These are phyloP conservation scores for Acer negundo DNA, from an alignment of 345 rosid genomes.

Conservation along the genomic window DNA sequence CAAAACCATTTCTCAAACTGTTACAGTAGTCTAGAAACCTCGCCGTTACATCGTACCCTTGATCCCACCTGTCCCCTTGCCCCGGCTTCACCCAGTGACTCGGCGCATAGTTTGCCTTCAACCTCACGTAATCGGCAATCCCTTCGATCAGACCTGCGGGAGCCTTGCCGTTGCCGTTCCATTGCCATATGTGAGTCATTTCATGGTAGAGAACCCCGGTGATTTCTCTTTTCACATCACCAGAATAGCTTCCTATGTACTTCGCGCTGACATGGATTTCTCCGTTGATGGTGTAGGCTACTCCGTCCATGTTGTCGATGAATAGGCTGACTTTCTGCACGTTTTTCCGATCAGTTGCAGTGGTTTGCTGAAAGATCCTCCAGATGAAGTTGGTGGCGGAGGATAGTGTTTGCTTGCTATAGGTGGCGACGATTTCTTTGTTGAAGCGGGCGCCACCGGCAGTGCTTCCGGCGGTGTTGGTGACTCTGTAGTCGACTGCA, in stretches of 20 bases:
- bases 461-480: constrained; percentile 10
- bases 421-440: constrained; percentile 14
- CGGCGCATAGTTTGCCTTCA: constrained; percentile 24
- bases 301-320: constrained; percentile 30
- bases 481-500: constrained; percentile 13
- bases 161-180: constrained; percentile 13
- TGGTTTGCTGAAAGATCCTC: constrained; percentile 25
- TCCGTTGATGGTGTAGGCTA: constrained; percentile 21
- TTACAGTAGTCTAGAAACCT: constrained; percentile 31
- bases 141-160: constrained; percentile 26
- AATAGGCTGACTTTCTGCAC: constrained; percentile 24
- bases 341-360: constrained; percentile 14
- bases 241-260: constrained; percentile 21
- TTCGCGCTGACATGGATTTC: constrained; percentile 27
- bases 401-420: constrained; percentile 21
- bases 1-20: constrained; percentile 31
- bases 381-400: constrained; percentile 30
- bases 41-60: constrained; percentile 26
- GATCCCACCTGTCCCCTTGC: constrained; percentile 26
- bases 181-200: constrained; percentile 31
- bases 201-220: constrained; percentile 27
- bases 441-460: constrained; percentile 29
- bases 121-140: constrained; percentile 30
- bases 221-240: constrained; percentile 24
- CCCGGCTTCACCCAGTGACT: constrained; percentile 27